Base-by-base conservation (phyloP, 495 filamentous ascomycete genomes). In the Friedmanniomyces simplex region DNA sequence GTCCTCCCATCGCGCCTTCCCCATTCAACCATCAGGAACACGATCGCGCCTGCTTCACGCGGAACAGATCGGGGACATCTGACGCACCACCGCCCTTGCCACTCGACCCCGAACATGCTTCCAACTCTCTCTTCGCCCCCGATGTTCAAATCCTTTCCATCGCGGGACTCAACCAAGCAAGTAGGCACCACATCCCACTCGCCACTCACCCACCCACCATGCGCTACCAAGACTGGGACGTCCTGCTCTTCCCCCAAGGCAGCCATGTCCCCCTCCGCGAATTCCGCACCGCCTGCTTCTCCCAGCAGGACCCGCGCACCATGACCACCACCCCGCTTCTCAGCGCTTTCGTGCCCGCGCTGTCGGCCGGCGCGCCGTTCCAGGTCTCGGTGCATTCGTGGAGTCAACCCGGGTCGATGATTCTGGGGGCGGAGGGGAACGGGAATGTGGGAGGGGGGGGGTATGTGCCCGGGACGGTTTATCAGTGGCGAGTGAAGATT, bases 151-250 rank as follows among this genome's bases (percentile, higher is more conserved):
- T n/a, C n/a, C n/a, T n/a, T n/a, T n/a, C n/a, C n/a, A n/a, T n/a
- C n/a, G n/a, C n/a, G n/a, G n/a, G n/a, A n/a, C n/a, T n/a, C n/a
- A n/a, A n/a, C n/a, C n/a, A n/a, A n/a, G n/a, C n/a, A n/a, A n/a
- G n/a, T n/a, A n/a, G n/a, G n/a, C n/a, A n/a, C n/a, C n/a, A n/a
- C n/a, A n/a, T n/a, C n/a, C n/a, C n/a, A n/a, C n/a, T n/a, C n/a
- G n/a, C n/a, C n/a, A n/a, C n/a, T n/a, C n/a, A n/a, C n/a, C n/a
- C n/a, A n/a, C n/a, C n/a, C 56, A 74, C 24, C 57, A 94, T 94
- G 88, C 82, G 88, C 52, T 94, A 87, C 74, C 77, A 85, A 55
- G 83, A 85, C 63, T 93, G 89, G 89, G 89, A 94, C 66, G 77
- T 91, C 51, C 81, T 94, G 50, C 74, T 95, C 55, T 93, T 94